phyloP scores from a whole-genome alignment of 495 filamentous ascomycete genomes.

The Penicillium herquei region DNA sequence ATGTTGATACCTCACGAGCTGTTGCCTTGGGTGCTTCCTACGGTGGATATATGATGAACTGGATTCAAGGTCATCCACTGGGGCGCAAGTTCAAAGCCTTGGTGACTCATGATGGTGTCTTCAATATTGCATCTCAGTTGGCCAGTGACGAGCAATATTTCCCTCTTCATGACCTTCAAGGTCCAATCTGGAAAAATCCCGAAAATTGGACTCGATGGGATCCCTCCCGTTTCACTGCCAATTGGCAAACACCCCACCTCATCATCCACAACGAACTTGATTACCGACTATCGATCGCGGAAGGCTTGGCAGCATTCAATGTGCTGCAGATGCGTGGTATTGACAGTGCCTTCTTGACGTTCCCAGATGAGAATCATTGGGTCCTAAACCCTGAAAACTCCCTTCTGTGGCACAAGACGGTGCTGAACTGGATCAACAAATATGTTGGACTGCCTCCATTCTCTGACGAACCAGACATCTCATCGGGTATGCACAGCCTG shows the following conservation, averaged over 20 bases:
- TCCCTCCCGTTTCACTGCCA: conserved; percentile 62
- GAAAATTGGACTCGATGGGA: conserved; percentile 81
- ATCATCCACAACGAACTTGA: conserved; percentile 92
- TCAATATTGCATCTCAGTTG: conserved; percentile 73
- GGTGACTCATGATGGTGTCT: conserved; percentile 89
- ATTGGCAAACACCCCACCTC: conserved; percentile 85
- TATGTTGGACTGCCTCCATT: conserved; percentile 57
- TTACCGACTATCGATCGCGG: conserved; percentile 79
- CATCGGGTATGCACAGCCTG: conserved; percentile 16
- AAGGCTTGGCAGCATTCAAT: conserved; percentile 87
- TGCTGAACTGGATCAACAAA: conserved; percentile 87
- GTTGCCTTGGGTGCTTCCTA: conserved; percentile 84
- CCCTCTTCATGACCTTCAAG: conserved; percentile 77
- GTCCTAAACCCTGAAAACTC: conserved; percentile 90
- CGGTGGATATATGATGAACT: conserved; percentile 83
- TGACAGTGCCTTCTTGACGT: conserved; percentile 62
- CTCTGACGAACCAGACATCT: conserved; percentile 24
- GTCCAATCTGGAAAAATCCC: conserved; percentile 70
- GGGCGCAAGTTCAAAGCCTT: conserved; percentile 82
- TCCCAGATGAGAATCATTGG: conserved; percentile 86
- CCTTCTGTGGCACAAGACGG: conserved; percentile 85
- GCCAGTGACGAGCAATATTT: conserved; percentile 87
- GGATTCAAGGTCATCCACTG: conserved; percentile 53
- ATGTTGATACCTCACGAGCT: conserved; percentile 73
- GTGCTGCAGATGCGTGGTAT: conserved; percentile 67